Evolutionary conservation across 345 rosid species (phyloP).

Genomic region (Ceriops tagal): DNA sequence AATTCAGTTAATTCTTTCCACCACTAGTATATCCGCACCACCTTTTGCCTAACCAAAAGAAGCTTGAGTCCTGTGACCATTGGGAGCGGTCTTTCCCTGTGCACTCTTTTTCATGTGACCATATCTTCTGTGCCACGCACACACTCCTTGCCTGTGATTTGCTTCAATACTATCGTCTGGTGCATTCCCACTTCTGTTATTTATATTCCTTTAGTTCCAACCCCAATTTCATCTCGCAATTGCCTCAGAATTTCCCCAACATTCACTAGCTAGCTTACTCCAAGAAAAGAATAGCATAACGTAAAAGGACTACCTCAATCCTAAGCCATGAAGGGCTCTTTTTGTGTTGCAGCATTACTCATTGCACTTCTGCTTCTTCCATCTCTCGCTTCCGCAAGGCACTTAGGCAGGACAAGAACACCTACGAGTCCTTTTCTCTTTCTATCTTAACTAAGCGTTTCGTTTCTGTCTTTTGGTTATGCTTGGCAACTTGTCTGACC

Average conservation of each 20-base stretch:
- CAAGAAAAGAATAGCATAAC: background rate
- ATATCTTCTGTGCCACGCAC: conserved; percentile 15
- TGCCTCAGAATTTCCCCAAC: background rate
- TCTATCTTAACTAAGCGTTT: no score
- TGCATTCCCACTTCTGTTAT: conserved; percentile 6
- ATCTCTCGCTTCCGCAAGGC: conserved; percentile 33
- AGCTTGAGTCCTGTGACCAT: conserved; percentile 33
- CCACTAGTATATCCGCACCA: background rate
- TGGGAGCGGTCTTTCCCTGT: conserved; percentile 1
- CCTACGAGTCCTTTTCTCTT: conserved; percentile 23
- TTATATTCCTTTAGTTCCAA: background rate
- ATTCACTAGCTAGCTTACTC: background rate
- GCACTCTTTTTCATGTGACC: conserved; percentile 61
- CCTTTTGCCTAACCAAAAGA: conserved; percentile 10
- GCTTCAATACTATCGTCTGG: conserved; percentile 51
- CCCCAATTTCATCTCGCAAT: conserved; percentile 1
- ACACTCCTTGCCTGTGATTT: conserved; percentile 56
- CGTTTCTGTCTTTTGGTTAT: background rate
- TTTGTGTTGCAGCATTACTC: conserved; percentile 24
- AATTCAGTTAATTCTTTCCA: conserved; percentile 21
- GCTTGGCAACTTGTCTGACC: background rate
- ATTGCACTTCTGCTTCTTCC: conserved; percentile 28
- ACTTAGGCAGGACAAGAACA: conserved; percentile 23
- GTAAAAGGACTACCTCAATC: background rate
- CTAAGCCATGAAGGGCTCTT: conserved; percentile 37